These are phyloP conservation scores for Nyctanthes arbortristis DNA, from an alignment of 257 asterid genomes.

Conservation along the genomic window DNA sequence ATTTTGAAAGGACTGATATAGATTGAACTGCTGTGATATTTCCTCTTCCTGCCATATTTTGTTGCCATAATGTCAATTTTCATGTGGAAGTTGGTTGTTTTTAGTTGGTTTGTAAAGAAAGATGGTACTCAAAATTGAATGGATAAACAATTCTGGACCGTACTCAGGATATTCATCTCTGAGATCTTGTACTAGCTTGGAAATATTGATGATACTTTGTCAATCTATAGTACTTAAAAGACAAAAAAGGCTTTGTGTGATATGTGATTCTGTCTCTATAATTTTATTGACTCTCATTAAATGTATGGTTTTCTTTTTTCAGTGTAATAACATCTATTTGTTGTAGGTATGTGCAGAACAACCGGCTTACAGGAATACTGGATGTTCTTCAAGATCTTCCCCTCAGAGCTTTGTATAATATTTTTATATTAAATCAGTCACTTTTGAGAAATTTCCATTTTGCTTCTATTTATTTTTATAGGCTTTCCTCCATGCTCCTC, in stretches of 20 bases:
- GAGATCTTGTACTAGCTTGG: background rate
- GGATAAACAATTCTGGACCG: background rate
- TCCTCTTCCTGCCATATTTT: background rate
- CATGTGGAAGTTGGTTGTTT: background rate
- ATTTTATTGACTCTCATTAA: background rate
- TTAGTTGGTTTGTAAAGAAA: background rate
- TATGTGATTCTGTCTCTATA: background rate
- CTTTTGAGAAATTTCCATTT: background rate
- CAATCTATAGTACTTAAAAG: background rate
- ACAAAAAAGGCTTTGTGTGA: background rate
- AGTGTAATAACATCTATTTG: conserved; percentile 12
- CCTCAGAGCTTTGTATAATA: conserved; percentile 64
- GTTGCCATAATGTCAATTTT: background rate
- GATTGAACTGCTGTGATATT: background rate
- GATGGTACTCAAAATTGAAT: background rate
- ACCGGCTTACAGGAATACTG: conserved; percentile 78
- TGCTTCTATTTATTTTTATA: conserved; percentile 14
- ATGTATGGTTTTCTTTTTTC: background rate
- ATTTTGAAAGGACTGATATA: background rate
- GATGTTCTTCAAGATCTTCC: conserved; percentile 84
- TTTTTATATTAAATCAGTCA: conserved; percentile 10
- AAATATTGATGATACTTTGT: background rate
- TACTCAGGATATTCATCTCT: background rate
- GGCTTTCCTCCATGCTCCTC: conserved; percentile 22
- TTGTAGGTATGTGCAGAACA: conserved; percentile 83